phyloP scores from a whole-genome alignment of 495 filamentous ascomycete genomes.

The Aspergillus conjunctus region DNA sequence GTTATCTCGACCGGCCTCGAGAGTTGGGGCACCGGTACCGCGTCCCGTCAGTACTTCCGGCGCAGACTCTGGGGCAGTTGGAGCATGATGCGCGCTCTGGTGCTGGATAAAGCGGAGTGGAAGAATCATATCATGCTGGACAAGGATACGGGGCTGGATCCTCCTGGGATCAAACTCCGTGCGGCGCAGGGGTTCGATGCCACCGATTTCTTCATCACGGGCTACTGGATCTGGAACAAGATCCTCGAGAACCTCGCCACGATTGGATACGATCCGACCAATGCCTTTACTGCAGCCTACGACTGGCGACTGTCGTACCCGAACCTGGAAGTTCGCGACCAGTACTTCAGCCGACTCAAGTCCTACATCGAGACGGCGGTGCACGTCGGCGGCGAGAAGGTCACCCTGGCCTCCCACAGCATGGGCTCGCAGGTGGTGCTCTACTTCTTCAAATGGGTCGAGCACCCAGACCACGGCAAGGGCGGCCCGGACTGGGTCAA shows the following conservation, averaged over 20 bases:
- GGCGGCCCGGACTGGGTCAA: slow-evolving; percentile 92
- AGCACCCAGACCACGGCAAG: slow-evolving; percentile 72
- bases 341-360: slow-evolving; percentile 90
- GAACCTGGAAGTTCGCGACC: slow-evolving; percentile 86
- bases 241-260: slow-evolving; percentile 94
- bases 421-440: slow-evolving; percentile 96
- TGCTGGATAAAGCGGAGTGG: slow-evolving; percentile 91
- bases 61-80: slow-evolving; percentile 95
- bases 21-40: slow-evolving; percentile 86
- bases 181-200: slow-evolving; percentile 98
- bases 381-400: slow-evolving; percentile 69
- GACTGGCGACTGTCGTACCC: slow-evolving; percentile 95
- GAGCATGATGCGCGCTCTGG: slow-evolving; percentile 95
- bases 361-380: slow-evolving; percentile 84
- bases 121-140: slow-evolving; percentile 97
- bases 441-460: slow-evolving; percentile 98
- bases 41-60: slow-evolving; percentile 85
- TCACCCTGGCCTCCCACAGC: slow-evolving; percentile 87
- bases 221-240: slow-evolving; percentile 99
- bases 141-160: slow-evolving; percentile 86
- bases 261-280: slow-evolving; percentile 94
- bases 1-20: slow-evolving; percentile 97
- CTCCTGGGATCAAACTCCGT: slow-evolving; percentile 86
- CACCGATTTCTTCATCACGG: slow-evolving; percentile 82
- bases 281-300: slow-evolving; percentile 93